Base-by-base conservation (phyloP, 2,329 filamentous ascomycete species). In the Aureobasidium lini region DNA sequence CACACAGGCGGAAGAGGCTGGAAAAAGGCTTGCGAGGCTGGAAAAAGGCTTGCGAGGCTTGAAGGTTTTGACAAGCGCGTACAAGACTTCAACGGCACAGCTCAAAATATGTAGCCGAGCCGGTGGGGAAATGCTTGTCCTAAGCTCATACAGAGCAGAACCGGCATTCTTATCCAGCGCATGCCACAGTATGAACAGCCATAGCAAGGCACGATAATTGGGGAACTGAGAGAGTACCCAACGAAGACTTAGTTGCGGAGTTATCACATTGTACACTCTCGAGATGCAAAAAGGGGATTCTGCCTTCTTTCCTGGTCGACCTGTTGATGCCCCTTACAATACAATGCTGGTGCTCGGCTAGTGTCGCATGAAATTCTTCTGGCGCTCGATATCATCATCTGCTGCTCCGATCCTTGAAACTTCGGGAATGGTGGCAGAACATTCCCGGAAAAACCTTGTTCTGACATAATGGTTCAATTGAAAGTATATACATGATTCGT, bases 51-150 rank as follows among this genome's bases (percentile, higher is more conserved):
- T 46, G 40, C 16, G 36, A 48, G 43, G 43, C 54, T 57, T 57
- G 52, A 16, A 56, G 46, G 16, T 48, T 42, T 16, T 23, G 50
- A 43, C 50, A 54, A 54, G 50, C 50, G 39, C 32, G 42, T 18
- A 57, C 43, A 57, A 57, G 43, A 57, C 11, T 48, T 18, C 11
- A 57, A 57, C 54, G 54, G 54, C 54, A 32, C 32, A 23, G 28
- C 18, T 15, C 18, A 47, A 46, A 42, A 39, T 13, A 16, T 32
- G 11, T 2, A 46, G 34, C 54, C 40, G 40, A 56, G n/a, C 43
- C 15, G 23, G 54, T 40, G 54, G 54, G 42, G 36, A 57, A 57
- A 48, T 57, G 54, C 54, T 48, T 57, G 43, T 57, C 43, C 23
- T 23, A 3, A 23, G 4, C 23, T 23, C 23, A 23, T 23, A 23